These are phyloP conservation scores for Polyporus tsugae DNA, from an alignment of 1,284 basidiomycete genomes.

Conservation along the genomic window DNA sequence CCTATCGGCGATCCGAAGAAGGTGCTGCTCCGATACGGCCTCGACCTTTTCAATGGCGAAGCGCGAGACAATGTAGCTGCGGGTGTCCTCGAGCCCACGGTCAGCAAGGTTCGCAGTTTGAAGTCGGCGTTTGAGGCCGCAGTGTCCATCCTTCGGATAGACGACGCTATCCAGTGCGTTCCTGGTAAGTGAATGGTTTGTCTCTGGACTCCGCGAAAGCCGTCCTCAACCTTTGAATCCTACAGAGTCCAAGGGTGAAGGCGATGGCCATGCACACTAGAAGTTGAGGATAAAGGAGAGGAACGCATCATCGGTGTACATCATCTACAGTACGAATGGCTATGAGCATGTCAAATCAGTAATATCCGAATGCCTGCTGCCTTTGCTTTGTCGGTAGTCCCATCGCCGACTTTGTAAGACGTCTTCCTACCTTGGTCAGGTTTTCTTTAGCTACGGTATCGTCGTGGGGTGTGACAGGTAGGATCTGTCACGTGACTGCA, in stretches of 20 bases:
- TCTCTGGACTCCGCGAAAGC: conserved; percentile 2
- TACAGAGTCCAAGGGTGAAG: conserved; percentile 77
- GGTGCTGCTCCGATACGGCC: conserved; percentile 91
- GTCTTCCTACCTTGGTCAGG: conserved; percentile 15
- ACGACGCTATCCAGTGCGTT: conserved; percentile 90
- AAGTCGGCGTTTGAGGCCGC: conserved; percentile 98
- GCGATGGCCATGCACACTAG: conserved; percentile 43
- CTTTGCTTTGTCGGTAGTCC: not conserved
- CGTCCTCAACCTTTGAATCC: conserved; percentile 37
- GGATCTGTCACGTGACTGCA: conserved; percentile 26
- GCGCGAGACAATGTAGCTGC: conserved; percentile 95
- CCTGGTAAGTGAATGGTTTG: conserved; percentile 61
- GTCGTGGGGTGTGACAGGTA: conserved; percentile 15
- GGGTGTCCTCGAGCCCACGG: conserved; percentile 95
- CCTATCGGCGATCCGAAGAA: conserved; percentile 95
- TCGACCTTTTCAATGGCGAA: conserved; percentile 94
- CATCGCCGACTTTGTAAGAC: conserved; percentile 9
- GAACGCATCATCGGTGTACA: conserved; percentile 28
- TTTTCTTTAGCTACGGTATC: conserved; percentile 25
- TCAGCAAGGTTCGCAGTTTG: conserved; percentile 96
- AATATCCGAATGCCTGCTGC: no score
- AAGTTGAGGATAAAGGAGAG: conserved; percentile 22
- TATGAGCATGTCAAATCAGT: not conserved
- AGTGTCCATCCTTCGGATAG: conserved; percentile 94
- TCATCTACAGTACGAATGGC: conserved; percentile 29